Evolutionary conservation across 2,329 filamentous ascomycete species (phyloP).

Genomic region (Raffaelea ambrosiae): DNA sequence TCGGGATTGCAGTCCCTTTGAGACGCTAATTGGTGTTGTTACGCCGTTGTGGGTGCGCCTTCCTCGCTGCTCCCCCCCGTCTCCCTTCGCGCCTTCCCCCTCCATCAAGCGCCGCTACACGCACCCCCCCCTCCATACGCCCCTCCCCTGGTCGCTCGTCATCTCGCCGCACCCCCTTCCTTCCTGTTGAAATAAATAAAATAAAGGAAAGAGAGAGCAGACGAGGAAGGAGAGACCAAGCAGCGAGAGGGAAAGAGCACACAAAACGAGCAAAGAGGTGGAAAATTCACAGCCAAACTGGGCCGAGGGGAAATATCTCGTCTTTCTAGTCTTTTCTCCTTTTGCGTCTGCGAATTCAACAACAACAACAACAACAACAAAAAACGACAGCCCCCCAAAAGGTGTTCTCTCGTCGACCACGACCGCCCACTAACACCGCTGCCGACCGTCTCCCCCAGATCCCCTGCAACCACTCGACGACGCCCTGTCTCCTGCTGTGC

Average conservation of each 20-base stretch:
- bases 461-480: too few species aligned
- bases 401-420: too few species aligned
- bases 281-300: not conserved
- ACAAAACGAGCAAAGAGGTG: not conserved
- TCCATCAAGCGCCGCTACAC: not conserved
- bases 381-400: too few species aligned
- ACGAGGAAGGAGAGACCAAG: not conserved
- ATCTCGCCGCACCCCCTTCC: conserved; percentile 7
- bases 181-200: conserved; percentile 1
- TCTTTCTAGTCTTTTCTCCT: not conserved
- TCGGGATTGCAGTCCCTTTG: too few species aligned
- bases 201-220: conserved; percentile 1
- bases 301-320: too few species aligned
- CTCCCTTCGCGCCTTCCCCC: conserved; percentile 2
- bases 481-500: too few species aligned
- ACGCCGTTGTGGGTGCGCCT: conserved; percentile 6
- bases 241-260: too few species aligned
- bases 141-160: conserved; percentile 9
- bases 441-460: too few species aligned
- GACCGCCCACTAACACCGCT: too few species aligned
- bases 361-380: too few species aligned
- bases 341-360: too few species aligned
- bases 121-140: conserved; percentile 3
- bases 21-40: not conserved
- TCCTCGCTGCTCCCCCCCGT: not conserved